A percentile compares a stretch with the other conserved stretches of the same genome.
Conservation (phyloP, 345 rosid genomes). For the Populus alba region DNA sequence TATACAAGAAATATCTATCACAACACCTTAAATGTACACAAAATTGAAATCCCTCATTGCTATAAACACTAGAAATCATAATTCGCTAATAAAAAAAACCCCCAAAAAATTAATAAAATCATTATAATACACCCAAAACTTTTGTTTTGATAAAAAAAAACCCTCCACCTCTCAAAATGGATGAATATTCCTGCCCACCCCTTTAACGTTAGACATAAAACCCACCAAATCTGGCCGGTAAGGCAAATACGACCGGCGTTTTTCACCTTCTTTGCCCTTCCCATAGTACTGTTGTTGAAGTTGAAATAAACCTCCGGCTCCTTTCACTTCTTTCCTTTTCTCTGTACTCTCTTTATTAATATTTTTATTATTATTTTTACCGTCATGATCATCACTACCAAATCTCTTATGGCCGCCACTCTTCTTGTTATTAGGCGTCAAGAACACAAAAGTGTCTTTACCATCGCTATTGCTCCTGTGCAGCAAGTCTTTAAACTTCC, state of each 20-base stretch:
- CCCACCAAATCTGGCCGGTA: conserved; percentile 52
- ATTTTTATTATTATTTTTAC: neutral
- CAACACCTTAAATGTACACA: neutral
- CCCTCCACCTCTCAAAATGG: conserved; percentile 46
- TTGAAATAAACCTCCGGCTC: neutral
- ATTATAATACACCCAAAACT: neutral
- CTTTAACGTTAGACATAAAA: conserved; percentile 43
- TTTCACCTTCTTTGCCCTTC: conserved; percentile 29
- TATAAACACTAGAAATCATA: neutral
- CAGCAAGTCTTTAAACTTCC: conserved; percentile 60
- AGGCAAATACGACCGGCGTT: conserved; percentile 51
- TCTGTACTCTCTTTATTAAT: neutral
- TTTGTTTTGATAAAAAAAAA: neutral
- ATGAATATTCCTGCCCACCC: conserved; percentile 51
- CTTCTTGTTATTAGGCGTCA: conserved; percentile 29
- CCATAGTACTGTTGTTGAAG: conserved; percentile 4
- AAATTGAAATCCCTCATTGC: neutral
- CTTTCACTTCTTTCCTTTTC: conserved; percentile 1
- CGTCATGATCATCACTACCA: neutral
- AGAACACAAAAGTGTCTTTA: conserved; percentile 41
- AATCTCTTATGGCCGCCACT: conserved; percentile 12
- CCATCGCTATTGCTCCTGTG: conserved; percentile 49
- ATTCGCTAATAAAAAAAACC: neutral
- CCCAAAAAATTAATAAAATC: neutral
- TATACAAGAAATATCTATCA: neutral